phyloP scores from a whole-genome alignment of 495 filamentous ascomycete genomes.

The Hypoxylon fragiforme region DNA sequence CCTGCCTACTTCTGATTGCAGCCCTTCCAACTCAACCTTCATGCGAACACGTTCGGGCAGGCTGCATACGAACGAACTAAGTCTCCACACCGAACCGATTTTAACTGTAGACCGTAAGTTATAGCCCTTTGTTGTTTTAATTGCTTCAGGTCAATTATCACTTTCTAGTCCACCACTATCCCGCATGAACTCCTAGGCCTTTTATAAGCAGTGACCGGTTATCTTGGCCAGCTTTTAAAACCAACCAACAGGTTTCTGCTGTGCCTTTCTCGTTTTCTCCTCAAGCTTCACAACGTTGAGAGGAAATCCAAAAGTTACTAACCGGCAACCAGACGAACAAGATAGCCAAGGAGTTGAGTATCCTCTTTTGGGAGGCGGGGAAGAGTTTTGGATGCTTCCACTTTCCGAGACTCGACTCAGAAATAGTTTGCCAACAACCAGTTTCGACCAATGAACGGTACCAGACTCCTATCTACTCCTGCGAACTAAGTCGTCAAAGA shows the following conservation, averaged over 20 bases:
- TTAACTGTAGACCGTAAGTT: slow-evolving; percentile 25
- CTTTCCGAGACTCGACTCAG: slow-evolving; percentile 43
- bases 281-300: no score
- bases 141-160: slow-evolving; percentile 10
- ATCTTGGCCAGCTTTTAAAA: not conserved
- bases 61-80: slow-evolving; percentile 48
- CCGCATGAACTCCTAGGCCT: not conserved
- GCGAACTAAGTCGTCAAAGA: slow-evolving; percentile 37
- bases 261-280: no score
- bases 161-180: slow-evolving; percentile 2
- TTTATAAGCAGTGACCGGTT: not conserved
- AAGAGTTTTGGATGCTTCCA: slow-evolving; percentile 36
- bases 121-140: slow-evolving; percentile 22
- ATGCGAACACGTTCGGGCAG: slow-evolving; percentile 57
- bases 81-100: slow-evolving; percentile 36
- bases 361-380: slow-evolving; percentile 29
- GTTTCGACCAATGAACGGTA: slow-evolving; percentile 32
- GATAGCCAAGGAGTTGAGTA: slow-evolving; percentile 20
- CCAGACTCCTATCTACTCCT: slow-evolving; percentile 26
- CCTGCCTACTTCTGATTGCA: slow-evolving; percentile 46
- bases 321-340: slow-evolving; percentile 17
- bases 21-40: slow-evolving; percentile 40
- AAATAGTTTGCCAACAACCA: slow-evolving; percentile 40
- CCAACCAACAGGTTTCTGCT: no score
- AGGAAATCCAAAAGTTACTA: slow-evolving; percentile 15